Evolutionary conservation across 2,329 filamentous ascomycete genomes (phyloP).

Genomic region (Aspergillus brasiliensis): DNA sequence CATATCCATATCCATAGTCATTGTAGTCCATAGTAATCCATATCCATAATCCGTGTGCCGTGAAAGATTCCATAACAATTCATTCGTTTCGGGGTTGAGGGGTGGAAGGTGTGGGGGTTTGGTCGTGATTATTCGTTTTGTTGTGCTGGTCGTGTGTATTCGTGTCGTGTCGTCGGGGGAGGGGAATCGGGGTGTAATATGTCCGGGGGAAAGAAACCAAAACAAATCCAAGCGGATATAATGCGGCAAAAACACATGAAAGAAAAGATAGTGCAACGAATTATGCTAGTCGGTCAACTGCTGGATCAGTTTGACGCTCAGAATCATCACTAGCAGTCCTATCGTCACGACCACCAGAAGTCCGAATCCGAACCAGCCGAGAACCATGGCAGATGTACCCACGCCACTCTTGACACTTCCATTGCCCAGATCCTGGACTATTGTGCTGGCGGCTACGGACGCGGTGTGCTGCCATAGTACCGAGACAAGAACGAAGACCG

Average conservation of each 20-base stretch:
- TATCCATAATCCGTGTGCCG: neutral
- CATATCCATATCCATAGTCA: neutral
- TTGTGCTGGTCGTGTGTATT: conserved; percentile 18
- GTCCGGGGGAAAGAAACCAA: conserved; percentile 7
- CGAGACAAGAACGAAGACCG: conserved; percentile 66
- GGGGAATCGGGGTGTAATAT: neutral
- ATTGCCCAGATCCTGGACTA: conserved; percentile 90
- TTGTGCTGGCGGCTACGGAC: conserved; percentile 89
- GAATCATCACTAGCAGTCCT: conserved; percentile 90
- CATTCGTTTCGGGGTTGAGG: neutral
- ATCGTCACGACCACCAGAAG: conserved; percentile 94
- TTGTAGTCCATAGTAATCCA: too few relatives aligned
- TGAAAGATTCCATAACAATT: neutral
- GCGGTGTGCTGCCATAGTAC: conserved; percentile 76
- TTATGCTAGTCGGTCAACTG: conserved; percentile 52
- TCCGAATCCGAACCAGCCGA: conserved; percentile 97
- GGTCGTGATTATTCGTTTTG: conserved; percentile 18
- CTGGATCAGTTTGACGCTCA: conserved; percentile 81
- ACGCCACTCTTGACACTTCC: conserved; percentile 84
- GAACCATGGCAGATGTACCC: conserved; percentile 91
- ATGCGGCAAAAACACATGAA: neutral
- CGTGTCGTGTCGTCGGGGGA: conserved; percentile 9
- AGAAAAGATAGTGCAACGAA: neutral
- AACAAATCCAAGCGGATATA: neutral
- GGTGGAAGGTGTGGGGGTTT: neutral